Evolutionary conservation across 2,329 filamentous ascomycete species (phyloP), one percentile per base, ranked within the genome.

Genomic region (Nakataea oryzae): DNA sequence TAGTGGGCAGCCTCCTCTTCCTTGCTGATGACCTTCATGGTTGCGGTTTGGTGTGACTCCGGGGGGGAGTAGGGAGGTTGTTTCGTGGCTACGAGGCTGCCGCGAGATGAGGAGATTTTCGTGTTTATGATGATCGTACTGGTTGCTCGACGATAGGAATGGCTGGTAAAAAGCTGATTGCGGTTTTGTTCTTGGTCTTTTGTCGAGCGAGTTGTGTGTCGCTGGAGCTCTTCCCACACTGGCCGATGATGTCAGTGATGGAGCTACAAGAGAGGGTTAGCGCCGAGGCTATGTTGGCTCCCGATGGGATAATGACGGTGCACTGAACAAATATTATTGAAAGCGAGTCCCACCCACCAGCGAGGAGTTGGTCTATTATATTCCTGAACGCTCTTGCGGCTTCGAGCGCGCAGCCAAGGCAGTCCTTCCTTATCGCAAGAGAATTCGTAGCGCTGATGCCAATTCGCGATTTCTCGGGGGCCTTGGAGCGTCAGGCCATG

Each of bases 21-120:
- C 74, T 93, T 91, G 70, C 90, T 96, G 73, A 97, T 83, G 72
- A 97, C 81, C 88, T 97, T 97, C 95, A 97, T 99, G 61, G 30
- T 62, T 28, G 60, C 24, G 63, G 41, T 60, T 41, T n/a, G 7
- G n/a, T 13, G n/a, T 3, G 55, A n/a, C 5, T n/a, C 34, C 13
- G 29, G 29, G 32, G 24, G 14, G 14, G n/a, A n/a, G 41, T 47
- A 50, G 41, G 41, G 41, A 11, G 41, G 34, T 47, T 14, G 17
- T 47, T 17, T 21, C 14, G 14, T 14, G 14, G 41, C 30, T 30
- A 30, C 11, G 30, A 30, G 41, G 57, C 27, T 28, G 57, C 21
- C 21, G 28, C 57, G 57, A 9, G 41, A 13, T 11, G 6, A 17
- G 55, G 11, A 7, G 8, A 26, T 17, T 58, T 29, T 17, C n/a